Evolutionary conservation across 1,284 basidiomycete species (phyloP).

Genomic region (Cutaneotrichosporon spelunceum): DNA sequence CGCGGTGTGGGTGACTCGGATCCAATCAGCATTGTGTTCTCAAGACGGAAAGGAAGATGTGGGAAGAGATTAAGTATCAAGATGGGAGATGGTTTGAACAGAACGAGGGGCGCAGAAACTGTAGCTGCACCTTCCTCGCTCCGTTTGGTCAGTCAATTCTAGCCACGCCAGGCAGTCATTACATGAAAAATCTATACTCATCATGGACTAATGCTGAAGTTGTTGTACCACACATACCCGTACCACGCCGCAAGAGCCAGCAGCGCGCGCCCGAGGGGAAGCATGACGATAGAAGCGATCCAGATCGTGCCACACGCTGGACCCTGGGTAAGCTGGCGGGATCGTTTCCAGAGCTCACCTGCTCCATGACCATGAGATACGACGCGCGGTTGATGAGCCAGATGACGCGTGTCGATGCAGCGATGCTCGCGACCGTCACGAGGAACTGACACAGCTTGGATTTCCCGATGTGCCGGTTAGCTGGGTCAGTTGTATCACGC

Average conservation of each 20-base stretch:
- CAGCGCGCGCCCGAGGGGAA: constrained; percentile 43
- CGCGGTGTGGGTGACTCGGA: not conserved
- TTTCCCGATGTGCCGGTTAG: constrained; percentile 10
- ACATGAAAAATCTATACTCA: not conserved
- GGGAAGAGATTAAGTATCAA: too few relatives aligned
- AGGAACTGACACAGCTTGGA: constrained; percentile 29
- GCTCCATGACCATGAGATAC: constrained; percentile 41
- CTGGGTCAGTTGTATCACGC: not conserved
- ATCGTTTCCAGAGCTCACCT: constrained; percentile 30
- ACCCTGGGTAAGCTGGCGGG: constrained; percentile 30
- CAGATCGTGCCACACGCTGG: constrained; percentile 50
- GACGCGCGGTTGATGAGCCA: constrained; percentile 50
- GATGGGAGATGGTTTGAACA: not conserved
- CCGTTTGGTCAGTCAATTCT: not conserved
- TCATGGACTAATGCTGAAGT: constrained; percentile 4
- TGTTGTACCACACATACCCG: constrained; percentile 4
- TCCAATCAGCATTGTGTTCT: not conserved
- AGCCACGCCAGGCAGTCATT: not conserved
- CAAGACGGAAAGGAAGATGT: not conserved
- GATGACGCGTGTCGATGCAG: constrained; percentile 44
- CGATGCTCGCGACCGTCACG: constrained; percentile 35
- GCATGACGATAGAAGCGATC: constrained; percentile 50
- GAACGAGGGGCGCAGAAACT: not conserved
- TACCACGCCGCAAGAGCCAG: constrained; percentile 28
- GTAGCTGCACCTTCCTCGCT: not conserved